These are phyloP conservation scores for Thozetella sp. DNA, from an alignment of 495 filamentous ascomycete species.

Conservation along the genomic window DNA sequence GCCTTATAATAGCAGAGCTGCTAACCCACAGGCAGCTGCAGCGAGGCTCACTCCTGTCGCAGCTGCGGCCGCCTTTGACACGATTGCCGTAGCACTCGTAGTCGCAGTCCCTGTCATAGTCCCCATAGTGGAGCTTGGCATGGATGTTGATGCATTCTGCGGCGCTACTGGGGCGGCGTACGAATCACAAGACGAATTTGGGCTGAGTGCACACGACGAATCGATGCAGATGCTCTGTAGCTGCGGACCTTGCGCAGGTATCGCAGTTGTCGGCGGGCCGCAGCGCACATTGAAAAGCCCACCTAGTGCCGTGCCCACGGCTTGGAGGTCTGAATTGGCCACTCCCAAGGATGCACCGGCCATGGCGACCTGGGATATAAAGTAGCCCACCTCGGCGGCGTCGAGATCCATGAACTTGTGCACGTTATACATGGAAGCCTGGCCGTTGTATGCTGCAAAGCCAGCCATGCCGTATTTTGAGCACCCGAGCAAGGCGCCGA, in stretches of 20 bases:
- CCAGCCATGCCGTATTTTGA: constrained; percentile 38
- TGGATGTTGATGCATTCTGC: neutral
- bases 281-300: constrained; percentile 46
- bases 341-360: constrained; percentile 56
- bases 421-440: constrained; percentile 44
- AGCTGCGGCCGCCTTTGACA: neutral
- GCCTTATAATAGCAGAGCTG: neutral
- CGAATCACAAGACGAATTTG: neutral
- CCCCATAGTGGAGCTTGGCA: neutral
- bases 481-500: constrained; percentile 54
- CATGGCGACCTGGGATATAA: constrained; percentile 54
- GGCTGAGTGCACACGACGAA: neutral
- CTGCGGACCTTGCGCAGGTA: constrained; percentile 29
- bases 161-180: neutral
- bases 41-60: neutral
- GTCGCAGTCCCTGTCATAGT: neutral
- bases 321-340: constrained; percentile 32
- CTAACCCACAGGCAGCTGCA: neutral
- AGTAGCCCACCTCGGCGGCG: constrained; percentile 47
- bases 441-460: constrained; percentile 43
- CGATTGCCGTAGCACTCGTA: neutral
- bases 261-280: constrained; percentile 27
- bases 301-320: constrained; percentile 39
- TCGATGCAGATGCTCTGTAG: constrained; percentile 47
- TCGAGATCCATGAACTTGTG: constrained; percentile 62